Conservation (phyloP, 1,139 yeast species). For the Lodderomyces theae region DNA sequence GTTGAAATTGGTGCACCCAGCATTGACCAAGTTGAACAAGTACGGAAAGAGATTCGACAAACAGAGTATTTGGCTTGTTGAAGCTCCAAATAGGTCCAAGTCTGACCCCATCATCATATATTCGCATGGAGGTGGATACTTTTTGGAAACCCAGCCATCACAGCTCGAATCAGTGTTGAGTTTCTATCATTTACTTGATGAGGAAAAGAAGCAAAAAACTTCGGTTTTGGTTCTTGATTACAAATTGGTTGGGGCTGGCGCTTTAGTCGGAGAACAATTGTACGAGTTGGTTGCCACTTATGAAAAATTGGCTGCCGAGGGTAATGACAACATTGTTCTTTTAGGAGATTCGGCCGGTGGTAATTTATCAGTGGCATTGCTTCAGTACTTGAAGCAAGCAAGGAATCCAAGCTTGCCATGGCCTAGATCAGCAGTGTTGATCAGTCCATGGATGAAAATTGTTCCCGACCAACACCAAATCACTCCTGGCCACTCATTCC, state of each 20-base stretch:
- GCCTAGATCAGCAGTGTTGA: slow-evolving; percentile 32
- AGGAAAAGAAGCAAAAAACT: slow-evolving; percentile 22
- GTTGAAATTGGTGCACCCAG: slow-evolving; percentile 8
- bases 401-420: slow-evolving; percentile 16
- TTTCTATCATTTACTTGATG: slow-evolving; percentile 29
- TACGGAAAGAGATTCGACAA: slow-evolving; percentile 35
- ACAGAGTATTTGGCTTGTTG: slow-evolving; percentile 39
- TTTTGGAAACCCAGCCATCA: slow-evolving; percentile 30
- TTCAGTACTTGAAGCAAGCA: slow-evolving; percentile 25
- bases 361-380: slow-evolving; percentile 28
- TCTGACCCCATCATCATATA: slow-evolving; percentile 38
- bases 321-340: slow-evolving; percentile 30
- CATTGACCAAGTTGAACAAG: slow-evolving; percentile 20
- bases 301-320: slow-evolving; percentile 23
- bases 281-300: slow-evolving; percentile 34
- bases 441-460: slow-evolving; percentile 40
- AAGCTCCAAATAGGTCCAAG: slow-evolving; percentile 24
- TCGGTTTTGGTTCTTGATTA: slow-evolving; percentile 41
- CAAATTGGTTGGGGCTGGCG: slow-evolving; percentile 32
- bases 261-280: slow-evolving; percentile 35
- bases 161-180: slow-evolving; percentile 34
- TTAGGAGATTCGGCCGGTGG: slow-evolving; percentile 48
- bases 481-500: slow-evolving; percentile 32
- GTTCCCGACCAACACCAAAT: slow-evolving; percentile 14
- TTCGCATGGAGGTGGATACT: slow-evolving; percentile 47